Evolutionary conservation across 192 early-diverging fungal genomes (phyloP).

Genomic region (Thamnidium elegans): DNA sequence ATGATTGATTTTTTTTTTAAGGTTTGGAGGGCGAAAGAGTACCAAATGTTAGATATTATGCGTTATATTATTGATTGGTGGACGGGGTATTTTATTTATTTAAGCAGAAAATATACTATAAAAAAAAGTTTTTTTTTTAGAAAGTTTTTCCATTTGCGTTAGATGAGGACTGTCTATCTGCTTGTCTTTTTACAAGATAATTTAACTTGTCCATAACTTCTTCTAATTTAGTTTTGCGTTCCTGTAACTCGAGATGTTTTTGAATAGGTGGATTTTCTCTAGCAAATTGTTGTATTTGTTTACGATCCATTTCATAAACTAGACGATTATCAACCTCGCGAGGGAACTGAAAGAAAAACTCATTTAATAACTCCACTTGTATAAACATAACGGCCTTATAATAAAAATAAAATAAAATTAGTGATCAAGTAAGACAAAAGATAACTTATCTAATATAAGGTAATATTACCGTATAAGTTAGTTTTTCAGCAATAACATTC

Average conservation of each 20-base stretch:
- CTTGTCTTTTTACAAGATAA: conserved; percentile 54
- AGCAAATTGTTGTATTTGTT: conserved; percentile 86
- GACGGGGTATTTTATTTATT: too few species aligned
- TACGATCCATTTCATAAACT: conserved; percentile 79
- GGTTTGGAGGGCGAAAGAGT: too few species aligned
- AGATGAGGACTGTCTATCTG: conserved; percentile 39
- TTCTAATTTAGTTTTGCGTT: conserved; percentile 82
- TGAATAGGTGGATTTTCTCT: conserved; percentile 82
- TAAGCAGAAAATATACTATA: too few species aligned
- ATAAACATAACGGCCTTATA: conserved; percentile 91
- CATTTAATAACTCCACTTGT: conserved; percentile 93
- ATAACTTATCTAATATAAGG: background rate
- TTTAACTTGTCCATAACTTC: conserved; percentile 70
- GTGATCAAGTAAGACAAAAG: background rate
- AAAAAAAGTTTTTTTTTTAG: too few species aligned
- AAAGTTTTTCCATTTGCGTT: too few species aligned
- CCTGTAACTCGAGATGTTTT: conserved; percentile 83
- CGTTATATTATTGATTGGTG: too few species aligned
- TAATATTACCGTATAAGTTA: conserved; percentile 70
- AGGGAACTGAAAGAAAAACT: conserved; percentile 98
- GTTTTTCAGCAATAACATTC: conserved; percentile 89
- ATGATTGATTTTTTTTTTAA: too few species aligned
- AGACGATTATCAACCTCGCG: conserved; percentile 89
- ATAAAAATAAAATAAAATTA: conserved; percentile 3
- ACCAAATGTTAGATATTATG: too few species aligned